Conservation (phyloP, 208 protist genomes). For the Sergeia podlipaevii region DNA sequence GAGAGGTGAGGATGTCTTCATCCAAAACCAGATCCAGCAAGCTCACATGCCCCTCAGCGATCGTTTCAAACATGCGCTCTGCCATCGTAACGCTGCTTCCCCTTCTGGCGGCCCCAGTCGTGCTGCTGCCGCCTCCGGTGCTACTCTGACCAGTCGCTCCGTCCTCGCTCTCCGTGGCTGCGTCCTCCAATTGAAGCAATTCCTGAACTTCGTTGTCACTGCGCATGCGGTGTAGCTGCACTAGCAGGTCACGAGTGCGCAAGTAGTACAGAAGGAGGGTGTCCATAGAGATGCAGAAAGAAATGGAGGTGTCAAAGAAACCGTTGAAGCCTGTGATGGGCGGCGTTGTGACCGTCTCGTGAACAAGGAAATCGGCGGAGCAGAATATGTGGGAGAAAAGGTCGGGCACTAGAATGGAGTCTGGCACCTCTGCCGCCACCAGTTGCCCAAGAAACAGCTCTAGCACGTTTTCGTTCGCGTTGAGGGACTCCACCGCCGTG, state of each 20-base stretch:
- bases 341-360: slow-evolving; percentile 85
- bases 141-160: too few relatives aligned
- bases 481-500: slow-evolving; percentile 38
- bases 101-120: background rate
- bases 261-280: slow-evolving; percentile 84
- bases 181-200: slow-evolving; percentile 2
- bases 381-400: slow-evolving; percentile 61
- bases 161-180: background rate
- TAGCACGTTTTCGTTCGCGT: slow-evolving; percentile 68
- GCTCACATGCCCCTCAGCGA: slow-evolving; percentile 73
- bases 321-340: slow-evolving; percentile 82
- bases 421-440: slow-evolving; percentile 55
- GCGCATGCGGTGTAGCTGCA: slow-evolving; percentile 87
- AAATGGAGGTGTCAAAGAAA: slow-evolving; percentile 86
- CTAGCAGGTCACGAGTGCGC: slow-evolving; percentile 69
- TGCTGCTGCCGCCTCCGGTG: background rate
- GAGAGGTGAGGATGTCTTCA: slow-evolving; percentile 26
- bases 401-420: slow-evolving; percentile 11
- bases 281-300: slow-evolving; percentile 87
- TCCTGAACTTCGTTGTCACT: slow-evolving; percentile 52
- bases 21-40: slow-evolving; percentile 56
- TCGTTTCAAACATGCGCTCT: slow-evolving; percentile 69
- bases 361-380: slow-evolving; percentile 84
- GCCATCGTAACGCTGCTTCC: slow-evolving; percentile 15
- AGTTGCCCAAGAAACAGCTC: slow-evolving; percentile 91